These are phyloP conservation scores for Ustanciosporium gigantosporum DNA, from an alignment of 1,284 basidiomycete species.

Conservation along the genomic window DNA sequence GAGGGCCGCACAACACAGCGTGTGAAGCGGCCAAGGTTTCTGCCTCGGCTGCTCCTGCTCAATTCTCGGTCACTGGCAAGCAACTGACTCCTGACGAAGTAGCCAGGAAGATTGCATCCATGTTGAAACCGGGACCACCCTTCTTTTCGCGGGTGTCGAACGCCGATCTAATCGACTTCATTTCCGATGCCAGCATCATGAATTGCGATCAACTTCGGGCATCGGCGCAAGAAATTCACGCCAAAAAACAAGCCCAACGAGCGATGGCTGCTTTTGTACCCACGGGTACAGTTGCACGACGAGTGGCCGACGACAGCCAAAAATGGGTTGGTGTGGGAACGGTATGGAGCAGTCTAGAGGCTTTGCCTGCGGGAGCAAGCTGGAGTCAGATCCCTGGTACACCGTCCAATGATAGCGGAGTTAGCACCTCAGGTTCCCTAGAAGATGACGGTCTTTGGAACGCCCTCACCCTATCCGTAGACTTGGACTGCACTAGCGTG, in stretches of 20 bases:
- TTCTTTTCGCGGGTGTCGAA: slow-evolving; percentile 50
- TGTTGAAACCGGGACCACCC: slow-evolving; percentile 51
- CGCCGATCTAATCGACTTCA: slow-evolving; percentile 44
- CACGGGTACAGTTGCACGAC: slow-evolving; percentile 18
- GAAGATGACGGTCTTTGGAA: slow-evolving; percentile 52
- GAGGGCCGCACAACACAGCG: neutral
- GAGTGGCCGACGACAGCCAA: slow-evolving; percentile 25
- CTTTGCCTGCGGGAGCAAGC: slow-evolving; percentile 33
- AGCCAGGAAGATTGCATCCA: slow-evolving; percentile 47
- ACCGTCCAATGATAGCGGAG: neutral
- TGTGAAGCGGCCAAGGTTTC: neutral
- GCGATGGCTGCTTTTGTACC: slow-evolving; percentile 15
- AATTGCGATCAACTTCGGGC: slow-evolving; percentile 39
- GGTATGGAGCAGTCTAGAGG: slow-evolving; percentile 44
- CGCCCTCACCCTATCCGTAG: slow-evolving; percentile 36
- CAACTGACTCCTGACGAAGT: slow-evolving; percentile 43
- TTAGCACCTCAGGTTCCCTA: neutral
- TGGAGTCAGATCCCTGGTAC: slow-evolving; percentile 30
- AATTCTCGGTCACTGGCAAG: slow-evolving; percentile 20
- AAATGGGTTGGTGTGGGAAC: slow-evolving; percentile 40
- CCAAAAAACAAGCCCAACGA: slow-evolving; percentile 13
- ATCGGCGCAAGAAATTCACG: slow-evolving; percentile 7
- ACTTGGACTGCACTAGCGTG: slow-evolving; percentile 38
- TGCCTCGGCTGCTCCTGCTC: slow-evolving; percentile 2
- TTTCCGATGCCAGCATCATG: slow-evolving; percentile 44